A percentile compares a stretch with the other conserved stretches of the same genome.
Conservation (phyloP, 2,329 filamentous ascomycete genomes). For the Cytospora piceae region DNA sequence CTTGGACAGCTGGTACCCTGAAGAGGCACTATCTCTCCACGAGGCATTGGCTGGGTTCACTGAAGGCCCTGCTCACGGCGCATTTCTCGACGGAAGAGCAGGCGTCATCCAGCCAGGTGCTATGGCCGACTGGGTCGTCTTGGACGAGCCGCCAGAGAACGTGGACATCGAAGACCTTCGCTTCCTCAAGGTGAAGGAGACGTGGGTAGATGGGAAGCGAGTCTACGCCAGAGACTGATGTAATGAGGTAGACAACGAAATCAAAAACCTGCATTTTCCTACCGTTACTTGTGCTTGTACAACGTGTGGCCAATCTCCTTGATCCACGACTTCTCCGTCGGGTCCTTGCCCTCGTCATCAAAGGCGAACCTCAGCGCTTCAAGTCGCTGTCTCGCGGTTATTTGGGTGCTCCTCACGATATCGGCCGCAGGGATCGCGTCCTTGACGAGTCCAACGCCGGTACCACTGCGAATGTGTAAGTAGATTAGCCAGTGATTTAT, state of each 20-base stretch:
- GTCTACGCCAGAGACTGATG: slow-evolving; percentile 47
- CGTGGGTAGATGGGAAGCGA: slow-evolving; percentile 65
- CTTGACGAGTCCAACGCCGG: slow-evolving; percentile 51
- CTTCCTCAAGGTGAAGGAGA: slow-evolving; percentile 62
- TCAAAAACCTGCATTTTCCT: not conserved
- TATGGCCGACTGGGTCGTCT: slow-evolving; percentile 72
- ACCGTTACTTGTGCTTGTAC: slow-evolving; percentile 26
- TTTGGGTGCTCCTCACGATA: slow-evolving; percentile 48
- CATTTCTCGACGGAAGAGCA: slow-evolving; percentile 61
- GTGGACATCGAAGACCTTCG: slow-evolving; percentile 57
- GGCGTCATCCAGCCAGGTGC: slow-evolving; percentile 64
- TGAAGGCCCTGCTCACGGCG: slow-evolving; percentile 59
- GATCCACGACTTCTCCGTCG: slow-evolving; percentile 27
- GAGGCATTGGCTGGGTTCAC: slow-evolving; percentile 68
- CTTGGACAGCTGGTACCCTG: slow-evolving; percentile 59
- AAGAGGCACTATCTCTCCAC: slow-evolving; percentile 61
- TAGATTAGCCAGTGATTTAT: not conserved
- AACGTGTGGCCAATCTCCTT: slow-evolving; percentile 29
- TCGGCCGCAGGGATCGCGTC: slow-evolving; percentile 45
- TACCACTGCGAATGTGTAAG: slow-evolving; percentile 39
- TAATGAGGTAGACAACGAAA: not conserved
- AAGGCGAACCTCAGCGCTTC: slow-evolving; percentile 35
- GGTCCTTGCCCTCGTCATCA: slow-evolving; percentile 28
- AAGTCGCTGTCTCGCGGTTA: slow-evolving; percentile 43
- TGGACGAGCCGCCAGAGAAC: slow-evolving; percentile 59